phyloP scores from a whole-genome alignment of 2,329 filamentous ascomycete genomes.

The Stagonosporopsis tanaceti region DNA sequence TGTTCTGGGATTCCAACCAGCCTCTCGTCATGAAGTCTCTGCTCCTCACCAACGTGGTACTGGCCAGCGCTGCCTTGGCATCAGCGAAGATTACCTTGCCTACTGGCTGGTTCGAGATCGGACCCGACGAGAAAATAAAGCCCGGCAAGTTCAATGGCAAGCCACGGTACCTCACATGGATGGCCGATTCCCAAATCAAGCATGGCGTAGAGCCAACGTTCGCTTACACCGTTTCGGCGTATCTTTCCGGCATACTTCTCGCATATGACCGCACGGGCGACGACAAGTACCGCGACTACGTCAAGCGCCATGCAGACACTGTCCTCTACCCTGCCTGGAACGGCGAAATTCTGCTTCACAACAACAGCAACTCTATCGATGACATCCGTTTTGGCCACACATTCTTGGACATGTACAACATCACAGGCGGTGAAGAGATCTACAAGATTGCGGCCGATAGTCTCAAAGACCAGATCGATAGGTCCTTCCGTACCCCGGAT shows the following conservation, averaged over 20 bases:
- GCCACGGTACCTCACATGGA: conserved; percentile 29
- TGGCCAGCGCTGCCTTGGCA: conserved; percentile 20
- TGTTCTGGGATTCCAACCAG: background rate
- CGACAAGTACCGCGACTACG: conserved; percentile 37
- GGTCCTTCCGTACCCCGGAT: conserved; percentile 56
- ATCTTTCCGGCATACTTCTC: conserved; percentile 25
- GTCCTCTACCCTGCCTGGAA: conserved; percentile 50
- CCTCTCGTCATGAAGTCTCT: conserved; percentile 16
- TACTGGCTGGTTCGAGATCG: conserved; percentile 27
- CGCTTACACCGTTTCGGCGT: conserved; percentile 29
- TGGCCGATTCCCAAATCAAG: conserved; percentile 34
- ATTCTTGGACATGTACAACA: conserved; percentile 51
- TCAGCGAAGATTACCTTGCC: conserved; percentile 22
- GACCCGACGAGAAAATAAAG: conserved; percentile 20
- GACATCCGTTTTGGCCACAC: conserved; percentile 61
- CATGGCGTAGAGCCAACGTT: conserved; percentile 30
- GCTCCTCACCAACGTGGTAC: conserved; percentile 10
- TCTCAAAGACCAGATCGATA: conserved; percentile 55
- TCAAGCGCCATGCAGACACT: conserved; percentile 59
- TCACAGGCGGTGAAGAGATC: conserved; percentile 47
- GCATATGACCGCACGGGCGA: conserved; percentile 30
- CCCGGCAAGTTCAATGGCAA: conserved; percentile 20
- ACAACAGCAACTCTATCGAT: conserved; percentile 52
- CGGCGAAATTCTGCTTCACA: conserved; percentile 25
- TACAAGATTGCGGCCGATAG: conserved; percentile 57